Evolutionary conservation across 805 yeast species (phyloP).

Genomic region (Tetrapisispora arboricola): DNA sequence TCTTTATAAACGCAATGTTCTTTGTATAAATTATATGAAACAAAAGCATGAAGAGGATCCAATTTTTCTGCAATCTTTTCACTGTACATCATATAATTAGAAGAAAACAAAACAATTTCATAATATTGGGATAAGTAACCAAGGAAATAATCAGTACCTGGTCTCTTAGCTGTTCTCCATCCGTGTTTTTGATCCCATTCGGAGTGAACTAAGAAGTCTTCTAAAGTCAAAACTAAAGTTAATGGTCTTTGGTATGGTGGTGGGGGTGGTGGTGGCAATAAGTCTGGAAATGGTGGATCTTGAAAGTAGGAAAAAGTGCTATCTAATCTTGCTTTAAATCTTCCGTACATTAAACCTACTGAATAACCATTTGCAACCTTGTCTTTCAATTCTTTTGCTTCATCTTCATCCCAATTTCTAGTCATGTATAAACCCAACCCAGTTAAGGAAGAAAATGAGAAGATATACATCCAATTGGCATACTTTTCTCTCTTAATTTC

Average conservation of each 20-base stretch:
- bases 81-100: conserved; percentile 75
- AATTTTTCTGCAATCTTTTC: conserved; percentile 78
- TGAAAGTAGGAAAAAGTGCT: conserved; percentile 74
- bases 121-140: conserved; percentile 92
- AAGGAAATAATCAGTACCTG: conserved; percentile 93
- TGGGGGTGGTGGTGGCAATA: conserved; percentile 85
- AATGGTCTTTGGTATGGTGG: conserved; percentile 87
- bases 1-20: conserved; percentile 83
- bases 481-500: conserved; percentile 76
- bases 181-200: conserved; percentile 88
- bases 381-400: conserved; percentile 47
- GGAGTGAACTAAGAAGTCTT: conserved; percentile 82
- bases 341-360: conserved; percentile 51
- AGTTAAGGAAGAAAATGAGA: conserved; percentile 36
- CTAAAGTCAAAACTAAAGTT: conserved; percentile 81
- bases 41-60: conserved; percentile 86
- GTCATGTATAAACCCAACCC: conserved; percentile 58
- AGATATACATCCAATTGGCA: conserved; percentile 64
- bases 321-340: conserved; percentile 62
- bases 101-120: conserved; percentile 85
- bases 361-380: conserved; percentile 58
- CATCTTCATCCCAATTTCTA: conserved; percentile 78
- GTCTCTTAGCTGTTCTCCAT: conserved; percentile 98
- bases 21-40: conserved; percentile 77
- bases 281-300: conserved; percentile 88